phyloP scores from a whole-genome alignment of 179 eudicot genomes.

The Silene vulgaris region DNA sequence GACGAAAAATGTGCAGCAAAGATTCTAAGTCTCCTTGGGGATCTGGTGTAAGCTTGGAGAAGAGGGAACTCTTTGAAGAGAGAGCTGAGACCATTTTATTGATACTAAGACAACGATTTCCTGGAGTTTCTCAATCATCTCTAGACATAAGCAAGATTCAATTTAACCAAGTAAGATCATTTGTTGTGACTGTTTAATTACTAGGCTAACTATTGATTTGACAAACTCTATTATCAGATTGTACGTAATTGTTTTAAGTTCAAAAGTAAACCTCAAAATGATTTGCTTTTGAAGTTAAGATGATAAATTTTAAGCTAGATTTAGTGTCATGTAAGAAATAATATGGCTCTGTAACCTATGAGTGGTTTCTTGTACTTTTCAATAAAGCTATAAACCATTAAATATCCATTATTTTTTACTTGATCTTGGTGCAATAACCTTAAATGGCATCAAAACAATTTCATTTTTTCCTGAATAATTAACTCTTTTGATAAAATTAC shows the following conservation, averaged over 20 bases:
- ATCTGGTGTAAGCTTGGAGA: constrained; percentile 67
- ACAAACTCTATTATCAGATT: not conserved
- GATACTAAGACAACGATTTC: constrained; percentile 62
- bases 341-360: no score
- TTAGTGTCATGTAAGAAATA: no score
- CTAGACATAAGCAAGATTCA: constrained; percentile 76
- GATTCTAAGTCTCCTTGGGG: constrained; percentile 79
- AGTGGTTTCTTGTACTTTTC: no score
- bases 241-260: not conserved
- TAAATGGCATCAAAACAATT: no score
- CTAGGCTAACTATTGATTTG: not conserved
- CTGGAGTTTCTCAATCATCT: constrained; percentile 65
- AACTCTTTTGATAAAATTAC: no score
- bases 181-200: not conserved
- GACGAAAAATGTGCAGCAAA: constrained; percentile 68
- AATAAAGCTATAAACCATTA: no score
- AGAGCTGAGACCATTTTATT: constrained; percentile 61
- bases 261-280: no score
- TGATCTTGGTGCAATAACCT: no score
- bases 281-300: no score
- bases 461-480: no score
- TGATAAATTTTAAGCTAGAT: no score
- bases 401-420: no score
- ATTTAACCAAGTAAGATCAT: constrained; percentile 49
- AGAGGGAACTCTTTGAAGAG: constrained; percentile 73